Evolutionary conservation across 1,139 yeast genomes (phyloP), one percentile per base, ranked within the genome.

Genomic region (Geotrichum reessii): DNA sequence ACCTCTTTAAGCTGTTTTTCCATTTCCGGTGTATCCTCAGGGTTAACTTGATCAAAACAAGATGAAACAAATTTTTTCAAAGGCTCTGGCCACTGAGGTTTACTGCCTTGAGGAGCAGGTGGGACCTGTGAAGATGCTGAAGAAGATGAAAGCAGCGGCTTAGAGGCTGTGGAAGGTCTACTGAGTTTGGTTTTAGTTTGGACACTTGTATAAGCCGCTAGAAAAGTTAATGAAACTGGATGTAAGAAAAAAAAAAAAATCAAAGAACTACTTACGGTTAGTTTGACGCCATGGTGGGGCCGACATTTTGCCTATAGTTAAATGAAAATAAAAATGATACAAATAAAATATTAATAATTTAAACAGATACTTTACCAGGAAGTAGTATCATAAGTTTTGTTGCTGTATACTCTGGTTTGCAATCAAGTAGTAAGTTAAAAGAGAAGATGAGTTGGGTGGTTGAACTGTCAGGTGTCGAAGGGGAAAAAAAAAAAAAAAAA

Each of bases 11-110:
- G 70, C 66, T 83, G 82, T 3, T 64, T 58, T 62, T 81, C 73
- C 65, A 73, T 63, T 21, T 58, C 58, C 7, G 64, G 77, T 63
- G 80, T 74, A 56, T 73, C 71, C 11, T 71, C 70, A 49, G 74
- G 71, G 42, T 72, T 68, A 2, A 79, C 76, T 58, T 70, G 67
- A 24, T 71, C 69, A 61, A 81, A 80, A 52, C 82, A 76, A 9
- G 74, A 65, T 21, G 75, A 74, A 7, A 83, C 82, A 65, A 81
- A 83, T 40, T 68, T 66, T 66, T 74, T 81, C 56, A 80, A 71
- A 2, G 76, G 66, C 14, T 71, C 75, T 0, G 86, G 85, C 84
- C 85, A 81, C 55, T 68, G 65, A 11, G 64, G 52, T 48, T 56
- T 27, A 17, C 33, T 27, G 17, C 21, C 51, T 28, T 37, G 44